Evolutionary conservation across 352 stramenopile genomes (phyloP).

Genomic region (Detonula confervacea): DNA sequence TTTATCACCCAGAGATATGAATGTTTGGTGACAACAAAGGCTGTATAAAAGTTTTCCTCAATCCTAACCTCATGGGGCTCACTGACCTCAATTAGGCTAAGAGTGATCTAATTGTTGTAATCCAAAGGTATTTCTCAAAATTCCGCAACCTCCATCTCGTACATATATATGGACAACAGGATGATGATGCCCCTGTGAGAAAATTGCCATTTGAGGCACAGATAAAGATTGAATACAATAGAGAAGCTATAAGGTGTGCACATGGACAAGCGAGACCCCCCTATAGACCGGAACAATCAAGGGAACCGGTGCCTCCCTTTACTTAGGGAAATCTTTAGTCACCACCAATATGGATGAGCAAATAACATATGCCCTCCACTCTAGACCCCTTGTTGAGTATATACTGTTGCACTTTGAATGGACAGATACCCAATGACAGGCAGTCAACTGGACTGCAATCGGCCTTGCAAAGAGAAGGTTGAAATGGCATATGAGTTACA

Average conservation of each 20-base stretch:
- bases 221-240: constrained; percentile 18
- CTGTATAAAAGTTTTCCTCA: not conserved
- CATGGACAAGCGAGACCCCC: not conserved
- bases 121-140: not conserved
- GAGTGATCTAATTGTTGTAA: not conserved
- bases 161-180: not conserved
- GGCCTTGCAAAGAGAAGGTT: not conserved
- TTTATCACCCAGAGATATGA: not conserved
- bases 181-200: not conserved
- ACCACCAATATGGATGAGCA: constrained; percentile 16
- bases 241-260: constrained; percentile 16
- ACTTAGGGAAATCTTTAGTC: constrained; percentile 20
- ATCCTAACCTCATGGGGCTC: not conserved
- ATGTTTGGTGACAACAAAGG: not conserved
- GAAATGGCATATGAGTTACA: not conserved
- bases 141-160: not conserved
- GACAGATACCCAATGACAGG: not conserved
- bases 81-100: not conserved
- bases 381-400: not conserved
- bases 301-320: not conserved
- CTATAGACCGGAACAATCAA: not conserved
- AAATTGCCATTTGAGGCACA: constrained; percentile 1
- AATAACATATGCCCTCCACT: constrained; percentile 4
- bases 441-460: not conserved
- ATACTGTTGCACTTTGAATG: not conserved